Evolutionary conservation across 1,284 basidiomycete genomes (phyloP).

Genomic region (Trametes sp.): DNA sequence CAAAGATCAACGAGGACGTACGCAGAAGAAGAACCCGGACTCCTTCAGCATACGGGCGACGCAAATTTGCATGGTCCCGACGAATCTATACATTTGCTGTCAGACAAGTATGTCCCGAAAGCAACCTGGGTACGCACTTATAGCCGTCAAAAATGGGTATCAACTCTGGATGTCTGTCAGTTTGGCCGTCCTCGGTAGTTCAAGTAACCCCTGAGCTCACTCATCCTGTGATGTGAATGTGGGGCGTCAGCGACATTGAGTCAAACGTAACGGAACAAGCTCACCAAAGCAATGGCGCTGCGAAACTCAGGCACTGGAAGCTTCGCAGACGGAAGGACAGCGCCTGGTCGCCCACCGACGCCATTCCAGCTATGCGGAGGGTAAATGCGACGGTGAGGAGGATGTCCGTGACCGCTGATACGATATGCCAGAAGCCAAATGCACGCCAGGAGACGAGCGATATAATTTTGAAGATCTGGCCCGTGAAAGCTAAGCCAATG

Average conservation of each 20-base stretch:
- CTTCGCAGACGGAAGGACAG: conserved; percentile 65
- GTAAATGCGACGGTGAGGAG: conserved; percentile 78
- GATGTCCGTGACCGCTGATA: conserved; percentile 76
- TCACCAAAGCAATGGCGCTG: conserved; percentile 86
- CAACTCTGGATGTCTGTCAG: conserved; percentile 58
- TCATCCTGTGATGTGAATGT: conserved; percentile 65
- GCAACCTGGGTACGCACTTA: too few species aligned
- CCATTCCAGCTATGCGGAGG: conserved; percentile 74
- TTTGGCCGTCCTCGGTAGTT: background rate
- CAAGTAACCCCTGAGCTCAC: conserved; percentile 51
- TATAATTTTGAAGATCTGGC: conserved; percentile 71
- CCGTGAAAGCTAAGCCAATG: background rate
- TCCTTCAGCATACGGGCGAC: conserved; percentile 91
- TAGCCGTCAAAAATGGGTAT: conserved; percentile 84
- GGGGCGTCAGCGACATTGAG: background rate
- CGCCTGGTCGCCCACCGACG: conserved; percentile 48
- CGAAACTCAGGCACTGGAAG: conserved; percentile 89
- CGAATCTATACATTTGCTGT: conserved; percentile 55
- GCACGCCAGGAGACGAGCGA: conserved; percentile 74
- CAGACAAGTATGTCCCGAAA: background rate
- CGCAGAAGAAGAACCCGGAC: conserved; percentile 92
- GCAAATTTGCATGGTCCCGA: conserved; percentile 89
- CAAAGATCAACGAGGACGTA: conserved; percentile 40
- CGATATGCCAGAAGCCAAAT: conserved; percentile 84
- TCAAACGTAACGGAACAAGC: conserved; percentile 32